These are phyloP conservation scores for Myxozyma nipponensis DNA, from an alignment of 805 yeast genomes.

Conservation along the genomic window DNA sequence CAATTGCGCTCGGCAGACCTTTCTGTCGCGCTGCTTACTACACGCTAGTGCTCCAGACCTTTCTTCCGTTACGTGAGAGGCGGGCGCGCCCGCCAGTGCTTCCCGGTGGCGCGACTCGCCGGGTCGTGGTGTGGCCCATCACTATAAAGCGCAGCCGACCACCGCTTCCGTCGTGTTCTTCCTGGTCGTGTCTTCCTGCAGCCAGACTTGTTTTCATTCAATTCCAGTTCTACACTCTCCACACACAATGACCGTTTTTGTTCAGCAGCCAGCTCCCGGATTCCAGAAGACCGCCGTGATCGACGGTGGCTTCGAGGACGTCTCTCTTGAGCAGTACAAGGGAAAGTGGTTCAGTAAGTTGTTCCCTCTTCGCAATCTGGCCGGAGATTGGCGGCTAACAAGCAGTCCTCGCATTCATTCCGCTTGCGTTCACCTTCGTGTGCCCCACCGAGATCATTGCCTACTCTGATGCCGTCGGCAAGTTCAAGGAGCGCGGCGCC, in stretches of 20 bases:
- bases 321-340: conserved; percentile 89
- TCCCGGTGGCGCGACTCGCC: background rate
- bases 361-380: too few species aligned
- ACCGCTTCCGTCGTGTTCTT: too few species aligned
- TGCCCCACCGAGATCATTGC: conserved; percentile 99
- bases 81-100: background rate
- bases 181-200: too few species aligned
- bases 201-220: too few species aligned
- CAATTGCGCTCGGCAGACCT: too few species aligned
- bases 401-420: conserved; percentile 82
- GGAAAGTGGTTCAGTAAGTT: conserved; percentile 80
- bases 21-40: too few species aligned
- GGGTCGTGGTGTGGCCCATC: too few species aligned
- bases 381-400: too few species aligned
- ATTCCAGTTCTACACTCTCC: too few species aligned
- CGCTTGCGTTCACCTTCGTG: conserved; percentile 98
- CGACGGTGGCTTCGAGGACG: conserved; percentile 93
- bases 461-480: conserved; percentile 90
- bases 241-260: conserved; percentile 74
- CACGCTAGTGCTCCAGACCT: too few species aligned
- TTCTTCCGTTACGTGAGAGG: too few species aligned
- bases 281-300: conserved; percentile 97
- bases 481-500: conserved; percentile 81
- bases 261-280: conserved; percentile 94
- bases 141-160: too few species aligned